Conservation (phyloP, 2,329 filamentous ascomycete genomes). For the Penicillium vulpinum region DNA sequence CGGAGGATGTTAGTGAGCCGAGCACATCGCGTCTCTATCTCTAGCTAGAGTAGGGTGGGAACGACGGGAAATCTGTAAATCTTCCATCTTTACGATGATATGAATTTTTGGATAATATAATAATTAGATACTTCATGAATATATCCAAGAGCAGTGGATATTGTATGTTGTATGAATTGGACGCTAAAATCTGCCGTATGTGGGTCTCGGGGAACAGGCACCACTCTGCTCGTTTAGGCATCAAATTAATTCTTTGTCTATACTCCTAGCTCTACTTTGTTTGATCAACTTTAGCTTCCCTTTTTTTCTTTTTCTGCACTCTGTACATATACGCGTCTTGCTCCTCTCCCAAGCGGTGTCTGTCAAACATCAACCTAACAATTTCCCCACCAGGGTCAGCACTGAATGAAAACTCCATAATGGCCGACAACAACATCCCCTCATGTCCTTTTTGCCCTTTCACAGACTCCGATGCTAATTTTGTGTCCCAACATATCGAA, state of each 20-base stretch:
- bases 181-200: neutral
- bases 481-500: constrained; percentile 48
- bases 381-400: neutral
- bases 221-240: constrained; percentile 1
- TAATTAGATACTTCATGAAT: neutral
- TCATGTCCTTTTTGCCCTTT: constrained; percentile 51
- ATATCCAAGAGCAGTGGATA: too few relatives aligned
- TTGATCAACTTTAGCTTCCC: neutral
- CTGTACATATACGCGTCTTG: neutral
- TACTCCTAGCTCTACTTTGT: neutral
- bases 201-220: constrained; percentile 3
- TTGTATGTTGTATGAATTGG: too few relatives aligned
- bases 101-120: neutral
- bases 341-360: neutral
- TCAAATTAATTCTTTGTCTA: constrained; percentile 2
- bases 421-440: constrained; percentile 23
- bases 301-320: neutral
- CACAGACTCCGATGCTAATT: constrained; percentile 39
- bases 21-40: neutral
- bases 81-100: neutral
- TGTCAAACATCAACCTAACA: neutral
- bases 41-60: neutral
- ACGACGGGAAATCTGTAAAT: neutral
- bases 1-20: neutral
- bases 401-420: constrained; percentile 7